Conservation (phyloP, 202 grass and related monocot genomes). For the Sporobolus alterniflorus region DNA sequence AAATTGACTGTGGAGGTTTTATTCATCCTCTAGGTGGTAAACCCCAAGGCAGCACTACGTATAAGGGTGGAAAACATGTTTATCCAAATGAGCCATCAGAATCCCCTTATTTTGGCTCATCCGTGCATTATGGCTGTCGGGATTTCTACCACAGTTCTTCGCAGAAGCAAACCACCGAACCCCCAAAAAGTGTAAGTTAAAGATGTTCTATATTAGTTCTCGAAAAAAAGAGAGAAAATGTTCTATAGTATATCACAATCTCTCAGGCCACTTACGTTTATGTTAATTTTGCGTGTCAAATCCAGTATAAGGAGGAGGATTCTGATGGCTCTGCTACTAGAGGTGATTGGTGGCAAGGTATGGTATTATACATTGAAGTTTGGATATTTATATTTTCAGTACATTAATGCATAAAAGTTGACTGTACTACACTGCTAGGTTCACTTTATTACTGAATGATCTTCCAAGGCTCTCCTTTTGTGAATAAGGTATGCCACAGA, state of each 20-base stretch:
- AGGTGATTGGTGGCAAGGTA: constrained; percentile 99
- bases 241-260: not conserved
- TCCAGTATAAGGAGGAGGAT: constrained; percentile 74
- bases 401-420: not conserved
- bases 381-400: constrained; percentile 19
- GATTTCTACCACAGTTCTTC: constrained; percentile 81
- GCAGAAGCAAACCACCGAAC: constrained; percentile 42
- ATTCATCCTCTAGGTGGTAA: constrained; percentile 47
- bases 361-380: not conserved
- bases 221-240: no score
- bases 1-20: not conserved
- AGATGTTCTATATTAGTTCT: not conserved
- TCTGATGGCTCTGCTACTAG: constrained; percentile 74
- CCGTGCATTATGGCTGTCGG: constrained; percentile 85
- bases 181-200: constrained; percentile 50
- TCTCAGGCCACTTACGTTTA: not conserved
- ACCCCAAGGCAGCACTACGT: constrained; percentile 41
- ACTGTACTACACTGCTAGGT: constrained; percentile 63
- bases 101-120: constrained; percentile 84
- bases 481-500: constrained; percentile 39
- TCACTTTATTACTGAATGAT: constrained; percentile 92
- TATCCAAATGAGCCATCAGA: constrained; percentile 62
- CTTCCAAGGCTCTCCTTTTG: constrained; percentile 29
- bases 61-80: constrained; percentile 61
- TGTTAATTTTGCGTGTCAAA: constrained; percentile 35